phyloP scores from a whole-genome alignment of 2,329 filamentous ascomycete genomes.

The Venturiaceae sp. region DNA sequence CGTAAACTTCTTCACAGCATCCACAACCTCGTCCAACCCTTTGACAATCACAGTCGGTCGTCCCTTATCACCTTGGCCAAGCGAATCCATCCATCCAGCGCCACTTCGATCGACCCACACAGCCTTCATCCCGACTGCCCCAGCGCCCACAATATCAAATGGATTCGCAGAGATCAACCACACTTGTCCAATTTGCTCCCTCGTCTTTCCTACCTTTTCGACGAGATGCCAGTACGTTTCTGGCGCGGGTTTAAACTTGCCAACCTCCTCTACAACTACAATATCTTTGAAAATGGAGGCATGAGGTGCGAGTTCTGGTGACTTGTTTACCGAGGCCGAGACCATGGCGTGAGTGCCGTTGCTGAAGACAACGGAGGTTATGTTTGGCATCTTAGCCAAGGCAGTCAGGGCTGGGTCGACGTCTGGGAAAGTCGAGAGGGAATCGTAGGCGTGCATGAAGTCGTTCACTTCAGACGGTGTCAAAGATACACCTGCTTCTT shows the following conservation, averaged over 20 bases:
- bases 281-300: slow-evolving; percentile 37
- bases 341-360: slow-evolving; percentile 61
- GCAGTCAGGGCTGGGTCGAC: slow-evolving; percentile 43
- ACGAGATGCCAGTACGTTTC: slow-evolving; percentile 53
- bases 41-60: slow-evolving; percentile 45
- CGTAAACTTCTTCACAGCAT: slow-evolving; percentile 19
- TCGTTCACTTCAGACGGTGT: slow-evolving; percentile 31
- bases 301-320: slow-evolving; percentile 44
- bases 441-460: slow-evolving; percentile 56
- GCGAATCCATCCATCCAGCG: slow-evolving; percentile 54
- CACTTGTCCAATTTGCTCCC: slow-evolving; percentile 35
- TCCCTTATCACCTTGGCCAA: slow-evolving; percentile 34
- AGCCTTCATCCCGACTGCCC: slow-evolving; percentile 49
- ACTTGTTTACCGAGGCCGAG: slow-evolving; percentile 46
- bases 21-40: slow-evolving; percentile 49
- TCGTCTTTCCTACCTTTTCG: slow-evolving; percentile 35
- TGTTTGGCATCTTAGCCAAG: slow-evolving; percentile 26
- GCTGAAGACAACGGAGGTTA: slow-evolving; percentile 56
- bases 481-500: slow-evolving; percentile 44
- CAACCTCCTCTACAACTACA: slow-evolving; percentile 50
- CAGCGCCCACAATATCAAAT: slow-evolving; percentile 61
- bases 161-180: slow-evolving; percentile 67
- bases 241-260: slow-evolving; percentile 56
- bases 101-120: slow-evolving; percentile 58
- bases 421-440: slow-evolving; percentile 55